These are phyloP conservation scores for Rhodofomes roseus DNA, from an alignment of 1,284 basidiomycete species.

Conservation along the genomic window DNA sequence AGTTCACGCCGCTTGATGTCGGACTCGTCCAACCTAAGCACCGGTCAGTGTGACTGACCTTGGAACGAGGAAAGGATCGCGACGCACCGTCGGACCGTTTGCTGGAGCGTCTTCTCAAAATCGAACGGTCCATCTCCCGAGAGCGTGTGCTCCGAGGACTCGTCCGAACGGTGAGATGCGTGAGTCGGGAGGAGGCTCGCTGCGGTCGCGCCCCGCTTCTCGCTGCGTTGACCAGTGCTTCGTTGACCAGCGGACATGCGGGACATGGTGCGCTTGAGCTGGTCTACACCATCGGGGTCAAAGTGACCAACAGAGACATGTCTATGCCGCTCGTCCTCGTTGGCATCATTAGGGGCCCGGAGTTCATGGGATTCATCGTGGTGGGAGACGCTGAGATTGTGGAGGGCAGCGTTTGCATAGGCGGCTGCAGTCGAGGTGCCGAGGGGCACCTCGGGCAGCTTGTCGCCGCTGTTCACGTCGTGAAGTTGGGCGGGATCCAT, in stretches of 20 bases:
- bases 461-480: constrained; percentile 15
- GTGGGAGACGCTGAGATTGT: constrained; percentile 11
- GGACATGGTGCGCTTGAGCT: constrained; percentile 29
- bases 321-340: constrained; percentile 1
- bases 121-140: constrained; percentile 38
- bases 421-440: constrained; percentile 16
- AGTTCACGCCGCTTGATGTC: constrained; percentile 42
- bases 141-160: constrained; percentile 21
- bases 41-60: background rate
- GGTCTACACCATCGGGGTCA: constrained; percentile 30
- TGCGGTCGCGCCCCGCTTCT: background rate
- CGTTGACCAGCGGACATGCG: constrained; percentile 10
- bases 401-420: constrained; percentile 13
- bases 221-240: background rate
- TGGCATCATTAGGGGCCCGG: background rate
- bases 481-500: constrained; percentile 21
- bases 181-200: background rate
- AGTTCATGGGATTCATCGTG: background rate
- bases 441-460: constrained; percentile 20
- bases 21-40: constrained; percentile 39
- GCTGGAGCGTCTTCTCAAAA: constrained; percentile 40
- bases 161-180: constrained; percentile 4
- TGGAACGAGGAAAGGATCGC: background rate
- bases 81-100: constrained; percentile 37
- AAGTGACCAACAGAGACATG: constrained; percentile 24